Evolutionary conservation across 306 rosid species (phyloP).

Genomic region (Cucurbita moschata): DNA sequence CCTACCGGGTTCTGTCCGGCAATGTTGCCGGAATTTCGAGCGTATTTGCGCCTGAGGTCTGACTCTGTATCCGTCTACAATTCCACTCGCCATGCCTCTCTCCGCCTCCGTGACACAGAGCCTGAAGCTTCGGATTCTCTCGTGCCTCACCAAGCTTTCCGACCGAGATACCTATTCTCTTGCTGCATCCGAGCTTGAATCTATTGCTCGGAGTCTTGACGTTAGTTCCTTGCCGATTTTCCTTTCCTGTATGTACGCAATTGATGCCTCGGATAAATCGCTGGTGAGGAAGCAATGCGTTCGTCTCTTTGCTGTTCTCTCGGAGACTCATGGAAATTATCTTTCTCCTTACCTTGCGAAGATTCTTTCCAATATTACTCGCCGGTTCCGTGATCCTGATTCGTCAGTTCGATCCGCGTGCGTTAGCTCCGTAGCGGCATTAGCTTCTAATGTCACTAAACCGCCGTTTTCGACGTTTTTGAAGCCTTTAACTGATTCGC

Average conservation of each 20-base stretch:
- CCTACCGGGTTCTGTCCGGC: slow-evolving; percentile 15
- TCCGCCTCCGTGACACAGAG: slow-evolving; percentile 27
- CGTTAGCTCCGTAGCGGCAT: slow-evolving; percentile 53
- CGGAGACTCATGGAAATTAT: slow-evolving; percentile 51
- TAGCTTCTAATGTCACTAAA: slow-evolving; percentile 52
- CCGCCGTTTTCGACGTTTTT: slow-evolving; percentile 49
- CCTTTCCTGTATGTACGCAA: slow-evolving; percentile 70
- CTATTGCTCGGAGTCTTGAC: slow-evolving; percentile 59
- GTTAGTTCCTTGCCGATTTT: slow-evolving; percentile 34
- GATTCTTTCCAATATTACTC: slow-evolving; percentile 41
- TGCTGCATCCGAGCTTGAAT: slow-evolving; percentile 55
- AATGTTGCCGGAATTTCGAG: slow-evolving; percentile 40
- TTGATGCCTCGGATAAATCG: slow-evolving; percentile 70
- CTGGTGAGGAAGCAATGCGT: slow-evolving; percentile 83
- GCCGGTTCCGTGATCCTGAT: slow-evolving; percentile 82
- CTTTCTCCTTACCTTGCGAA: slow-evolving; percentile 65
- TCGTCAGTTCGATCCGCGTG: slow-evolving; percentile 90
- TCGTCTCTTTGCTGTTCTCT: slow-evolving; percentile 45
- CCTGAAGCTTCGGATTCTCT: slow-evolving; percentile 61
- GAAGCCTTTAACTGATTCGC: slow-evolving; percentile 71
- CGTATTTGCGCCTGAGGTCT: slow-evolving; percentile 1
- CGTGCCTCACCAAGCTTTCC: slow-evolving; percentile 82
- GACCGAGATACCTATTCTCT: slow-evolving; percentile 81
- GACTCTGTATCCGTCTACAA: background rate
- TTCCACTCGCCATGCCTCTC: slow-evolving; percentile 31